phyloP scores from a whole-genome alignment of 2,329 filamentous ascomycete genomes.

The Hypoxylon sp. region DNA sequence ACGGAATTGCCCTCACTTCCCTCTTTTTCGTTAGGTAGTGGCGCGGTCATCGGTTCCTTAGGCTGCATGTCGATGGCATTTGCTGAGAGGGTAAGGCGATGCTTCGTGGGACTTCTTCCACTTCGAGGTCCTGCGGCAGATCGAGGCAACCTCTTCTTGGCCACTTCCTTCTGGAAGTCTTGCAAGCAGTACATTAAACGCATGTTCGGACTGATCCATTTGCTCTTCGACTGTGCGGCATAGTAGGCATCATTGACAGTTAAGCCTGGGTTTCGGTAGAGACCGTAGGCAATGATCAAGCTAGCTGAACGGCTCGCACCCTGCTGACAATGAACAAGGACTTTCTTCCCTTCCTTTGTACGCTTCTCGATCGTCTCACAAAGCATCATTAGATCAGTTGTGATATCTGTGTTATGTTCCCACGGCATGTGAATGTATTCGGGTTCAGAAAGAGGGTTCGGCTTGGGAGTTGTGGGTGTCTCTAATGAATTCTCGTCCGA shows the following conservation, averaged over 20 bases:
- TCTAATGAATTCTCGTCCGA: constrained; percentile 56
- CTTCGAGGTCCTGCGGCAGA: constrained; percentile 64
- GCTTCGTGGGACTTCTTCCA: constrained; percentile 70
- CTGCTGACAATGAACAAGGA: constrained; percentile 88
- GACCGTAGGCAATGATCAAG: constrained; percentile 86
- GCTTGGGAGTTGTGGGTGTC: constrained; percentile 71
- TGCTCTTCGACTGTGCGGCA: constrained; percentile 82
- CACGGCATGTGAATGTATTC: constrained; percentile 90
- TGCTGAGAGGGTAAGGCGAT: constrained; percentile 71
- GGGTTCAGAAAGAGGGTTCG: constrained; percentile 65
- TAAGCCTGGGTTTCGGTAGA: constrained; percentile 81
- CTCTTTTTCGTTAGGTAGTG: constrained; percentile 68
- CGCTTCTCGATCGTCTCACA: constrained; percentile 82
- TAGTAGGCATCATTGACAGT: constrained; percentile 88
- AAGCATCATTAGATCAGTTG: constrained; percentile 79
- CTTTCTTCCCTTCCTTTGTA: constrained; percentile 79
- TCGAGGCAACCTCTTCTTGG: constrained; percentile 62
- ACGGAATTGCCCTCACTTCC: constrained; percentile 57
- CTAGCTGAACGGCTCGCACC: constrained; percentile 88
- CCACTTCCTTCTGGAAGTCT: constrained; percentile 78
- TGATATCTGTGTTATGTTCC: constrained; percentile 91
- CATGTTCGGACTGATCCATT: constrained; percentile 94
- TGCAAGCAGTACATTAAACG: constrained; percentile 90
- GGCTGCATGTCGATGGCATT: constrained; percentile 67
- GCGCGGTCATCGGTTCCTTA: constrained; percentile 72